These are phyloP conservation scores for Capronia coronata DNA, from an alignment of 2,329 filamentous ascomycete species.

Conservation along the genomic window DNA sequence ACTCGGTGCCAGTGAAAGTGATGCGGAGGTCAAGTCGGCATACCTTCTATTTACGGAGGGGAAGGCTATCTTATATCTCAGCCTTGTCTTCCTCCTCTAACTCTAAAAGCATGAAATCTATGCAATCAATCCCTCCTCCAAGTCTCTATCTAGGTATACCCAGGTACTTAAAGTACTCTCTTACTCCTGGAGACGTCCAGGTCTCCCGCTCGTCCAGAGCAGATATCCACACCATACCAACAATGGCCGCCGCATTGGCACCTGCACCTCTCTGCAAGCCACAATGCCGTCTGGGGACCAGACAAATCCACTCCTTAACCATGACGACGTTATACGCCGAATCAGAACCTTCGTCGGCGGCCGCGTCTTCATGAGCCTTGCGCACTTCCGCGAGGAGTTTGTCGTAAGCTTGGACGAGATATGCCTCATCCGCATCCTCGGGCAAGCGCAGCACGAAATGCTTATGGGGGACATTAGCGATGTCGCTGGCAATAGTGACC, in stretches of 20 bases:
- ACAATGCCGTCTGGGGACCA: constrained; percentile 21
- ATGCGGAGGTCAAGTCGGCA: neutral
- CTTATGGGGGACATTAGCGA: constrained; percentile 27
- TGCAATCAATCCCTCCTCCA: too few species aligned
- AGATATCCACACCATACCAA: constrained; percentile 28
- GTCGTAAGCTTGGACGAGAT: constrained; percentile 22
- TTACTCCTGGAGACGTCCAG: constrained; percentile 24
- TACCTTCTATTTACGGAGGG: neutral
- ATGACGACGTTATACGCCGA: constrained; percentile 31
- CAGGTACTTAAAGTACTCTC: constrained; percentile 24
- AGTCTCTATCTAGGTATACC: constrained; percentile 20
- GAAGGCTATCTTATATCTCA: neutral
- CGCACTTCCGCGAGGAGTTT: constrained; percentile 25
- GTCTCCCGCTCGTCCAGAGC: constrained; percentile 24
- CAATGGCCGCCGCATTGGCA: constrained; percentile 28
- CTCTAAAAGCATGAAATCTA: neutral
- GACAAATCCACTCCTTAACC: constrained; percentile 30
- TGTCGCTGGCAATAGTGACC: constrained; percentile 19
- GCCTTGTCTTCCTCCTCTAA: neutral
- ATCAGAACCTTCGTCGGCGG: constrained; percentile 13
- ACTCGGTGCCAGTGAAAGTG: neutral
- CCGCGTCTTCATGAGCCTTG: constrained; percentile 16
- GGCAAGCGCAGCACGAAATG: constrained; percentile 31
- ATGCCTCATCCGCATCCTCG: constrained; percentile 4
- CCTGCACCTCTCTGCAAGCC: constrained; percentile 22